Evolutionary conservation across 1,139 yeast species (phyloP), one percentile per base, ranked within the genome.

Genomic region (Lodderomyces elongisporus): DNA sequence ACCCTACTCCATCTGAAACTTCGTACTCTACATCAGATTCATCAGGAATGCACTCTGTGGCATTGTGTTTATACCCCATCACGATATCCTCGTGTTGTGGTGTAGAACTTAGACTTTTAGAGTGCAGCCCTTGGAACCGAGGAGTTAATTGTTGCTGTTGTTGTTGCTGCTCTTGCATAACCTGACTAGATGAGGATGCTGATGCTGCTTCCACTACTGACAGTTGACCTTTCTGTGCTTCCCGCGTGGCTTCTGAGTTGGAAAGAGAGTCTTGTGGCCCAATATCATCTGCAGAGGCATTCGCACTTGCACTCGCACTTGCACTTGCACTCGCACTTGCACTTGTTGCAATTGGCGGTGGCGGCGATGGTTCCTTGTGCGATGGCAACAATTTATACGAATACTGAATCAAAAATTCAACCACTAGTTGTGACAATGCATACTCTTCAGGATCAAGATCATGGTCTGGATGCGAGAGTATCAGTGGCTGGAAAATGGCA

Each of bases 401-500:
- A 52, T 89, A 88, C 46, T 83, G 91, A 38, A 91, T 85, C 60
- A 91, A 71, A 46, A 91, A 88, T 52, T 89, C 95, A 21, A 91
- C 83, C 18, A 87, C 96, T 8, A 80, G 71, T 46, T 91, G 87
- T 2, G 95, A 85, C 23, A 88, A 64, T 14, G 85, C 93, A 58
- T 89, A 89, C 56, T 91, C 96, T 24, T 79, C 83, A 1, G 97
- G 96, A 33, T 82, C 77, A 79, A 89, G 76, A 54, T 88, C 96
- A 56, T 91, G 97, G 46, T 71, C 74, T 5, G 96, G 96, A 54
- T 91, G 97, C 2, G 95, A 84, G 32, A 93, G 66, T 13, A 93
- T 78, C 14, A 95, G 84, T 2, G 98, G 98, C 59, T 91, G 98
- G 62, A 93, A 91, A 40, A 91, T 85, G 2, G 97, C 96, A 1